phyloP scores from a whole-genome alignment of 192 early-diverging fungal species.

The Coemansia sp. region DNA sequence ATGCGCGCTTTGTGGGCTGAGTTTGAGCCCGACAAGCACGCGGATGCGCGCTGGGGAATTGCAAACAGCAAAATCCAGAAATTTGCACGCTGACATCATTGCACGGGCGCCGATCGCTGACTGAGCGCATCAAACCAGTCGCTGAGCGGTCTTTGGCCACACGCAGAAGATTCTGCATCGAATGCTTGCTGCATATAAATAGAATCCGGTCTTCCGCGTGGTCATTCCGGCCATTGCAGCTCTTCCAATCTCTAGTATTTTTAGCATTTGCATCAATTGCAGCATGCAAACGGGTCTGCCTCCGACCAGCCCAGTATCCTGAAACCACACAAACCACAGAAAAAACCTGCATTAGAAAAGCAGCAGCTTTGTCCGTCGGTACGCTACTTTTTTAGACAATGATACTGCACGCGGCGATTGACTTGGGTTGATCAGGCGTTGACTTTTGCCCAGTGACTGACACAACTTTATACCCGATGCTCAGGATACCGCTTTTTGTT shows the following conservation, averaged over 20 bases:
- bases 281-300: neutral
- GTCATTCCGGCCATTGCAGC: neutral
- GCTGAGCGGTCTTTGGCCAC: neutral
- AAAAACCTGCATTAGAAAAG: no score
- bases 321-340: no score
- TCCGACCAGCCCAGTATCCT: neutral
- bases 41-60: neutral
- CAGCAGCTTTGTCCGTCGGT: no score
- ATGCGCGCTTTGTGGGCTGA: neutral
- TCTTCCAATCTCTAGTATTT: neutral
- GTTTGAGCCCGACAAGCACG: neutral
- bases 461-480: no score
- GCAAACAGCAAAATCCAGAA: neutral
- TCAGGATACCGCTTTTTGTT: neutral
- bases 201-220: neutral
- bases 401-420: neutral
- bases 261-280: no score
- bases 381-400: neutral
- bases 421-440: neutral
- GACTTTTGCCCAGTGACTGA: no score
- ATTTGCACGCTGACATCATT: neutral
- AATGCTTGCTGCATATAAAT: neutral
- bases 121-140: neutral
- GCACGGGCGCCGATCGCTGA: neutral
- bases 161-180: neutral